Evolutionary conservation across 2,329 filamentous ascomycete species (phyloP), one percentile per base, ranked within the genome.

Genomic region (Dactylonectria macrodidyma): DNA sequence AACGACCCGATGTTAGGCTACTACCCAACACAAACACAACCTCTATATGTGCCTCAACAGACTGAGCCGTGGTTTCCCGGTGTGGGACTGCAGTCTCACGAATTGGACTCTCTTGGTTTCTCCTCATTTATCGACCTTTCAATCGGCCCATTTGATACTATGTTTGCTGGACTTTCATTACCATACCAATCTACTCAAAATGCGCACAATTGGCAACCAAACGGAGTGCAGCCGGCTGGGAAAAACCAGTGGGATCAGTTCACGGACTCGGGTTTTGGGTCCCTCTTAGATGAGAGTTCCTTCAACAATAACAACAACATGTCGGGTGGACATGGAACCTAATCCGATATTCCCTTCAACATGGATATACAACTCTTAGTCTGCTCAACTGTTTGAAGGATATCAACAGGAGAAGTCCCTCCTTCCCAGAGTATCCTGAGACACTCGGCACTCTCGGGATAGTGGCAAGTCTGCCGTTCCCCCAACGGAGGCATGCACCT

Each of bases 231-330:
- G 10, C 16, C 30, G 3, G 3, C 22, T n/a, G 51, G 30, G 10
- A 54, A 54, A 11, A 9, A 11, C 3, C 5, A 19, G 7, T 10
- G n/a, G n/a, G 19, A 54, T 14, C 30, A n/a, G 22, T n/a, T n/a
- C 11, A 54, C 51, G n/a, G 51, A 54, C 10, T 54, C 51, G 3
- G 51, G 51, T 4, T 54, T 54, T 36, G 51, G 34, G 9, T 54
- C 51, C 14, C 2, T 34, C 5, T 19, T 54, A 11, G 51, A 54
- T 10, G 51, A 54, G 33, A 12, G 36, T 14, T 3, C 22, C 30
- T 36, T 38, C n/a, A 22, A 36, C 30, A n/a, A 36, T 10, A n/a
- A 26, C 16, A 12, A 52, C 22, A 6, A 33, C 2, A 26, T 16
- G 26, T 11, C 10, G 6, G n/a, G 30, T 36, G 34, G 51, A 54